Conservation (phyloP, 108 stramenopile genomes). For the Seminavis robusta region DNA sequence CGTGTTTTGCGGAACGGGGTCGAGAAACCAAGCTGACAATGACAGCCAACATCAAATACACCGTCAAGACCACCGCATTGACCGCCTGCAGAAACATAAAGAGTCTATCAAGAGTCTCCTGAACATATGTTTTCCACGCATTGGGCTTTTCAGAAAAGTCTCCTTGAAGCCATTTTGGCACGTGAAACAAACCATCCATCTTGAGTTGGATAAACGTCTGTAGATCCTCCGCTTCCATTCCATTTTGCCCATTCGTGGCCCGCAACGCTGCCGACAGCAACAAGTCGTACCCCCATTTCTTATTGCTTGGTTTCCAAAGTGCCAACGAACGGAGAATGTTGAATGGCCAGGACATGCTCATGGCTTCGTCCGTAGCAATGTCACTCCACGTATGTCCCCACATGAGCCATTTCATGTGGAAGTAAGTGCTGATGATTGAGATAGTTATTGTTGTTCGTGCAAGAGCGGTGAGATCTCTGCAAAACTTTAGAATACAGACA, state of each 20-base stretch:
- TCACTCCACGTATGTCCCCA: conserved; percentile 58
- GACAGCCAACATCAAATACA: neutral
- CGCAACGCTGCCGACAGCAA: conserved; percentile 36
- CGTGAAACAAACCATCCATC: conserved; percentile 13
- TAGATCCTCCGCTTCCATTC: conserved; percentile 34
- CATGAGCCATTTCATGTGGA: conserved; percentile 62
- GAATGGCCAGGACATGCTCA: conserved; percentile 35
- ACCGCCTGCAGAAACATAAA: neutral
- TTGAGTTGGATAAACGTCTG: conserved; percentile 16
- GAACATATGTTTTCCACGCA: conserved; percentile 4
- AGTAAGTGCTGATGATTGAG: no score
- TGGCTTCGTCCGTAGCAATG: conserved; percentile 22
- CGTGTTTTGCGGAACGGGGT: neutral
- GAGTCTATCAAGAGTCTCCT: conserved; percentile 3
- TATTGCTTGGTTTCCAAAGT: conserved; percentile 33
- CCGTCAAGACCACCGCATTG: neutral
- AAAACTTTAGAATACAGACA: no score
- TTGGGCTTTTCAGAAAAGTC: neutral
- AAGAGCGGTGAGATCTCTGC: no score
- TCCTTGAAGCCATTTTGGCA: conserved; percentile 22
- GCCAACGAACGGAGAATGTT: conserved; percentile 34
- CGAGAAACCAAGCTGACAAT: neutral
- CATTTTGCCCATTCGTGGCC: conserved; percentile 47
- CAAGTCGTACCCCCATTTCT: conserved; percentile 54
- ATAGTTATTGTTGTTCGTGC: no score